Percentiles rank a stretch among this genome's conserved stretches.
phyloP scores from a whole-genome alignment of 2,329 filamentous ascomycete species.

The Blastomyces silverae region DNA sequence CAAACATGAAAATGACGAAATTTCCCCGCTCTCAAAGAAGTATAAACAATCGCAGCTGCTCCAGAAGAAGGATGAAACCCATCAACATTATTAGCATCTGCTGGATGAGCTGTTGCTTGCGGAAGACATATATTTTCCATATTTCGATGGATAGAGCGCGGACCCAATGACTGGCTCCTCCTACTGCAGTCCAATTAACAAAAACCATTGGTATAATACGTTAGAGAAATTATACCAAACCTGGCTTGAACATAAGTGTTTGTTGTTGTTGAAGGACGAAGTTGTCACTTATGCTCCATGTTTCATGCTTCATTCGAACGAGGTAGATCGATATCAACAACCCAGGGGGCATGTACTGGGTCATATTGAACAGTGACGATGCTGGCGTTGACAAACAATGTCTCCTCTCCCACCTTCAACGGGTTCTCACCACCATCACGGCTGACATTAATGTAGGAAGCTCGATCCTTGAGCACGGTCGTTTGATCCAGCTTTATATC shows the following conservation, averaged over 20 bases:
- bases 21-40: background rate
- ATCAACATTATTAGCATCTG: background rate
- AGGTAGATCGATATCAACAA: conserved; percentile 50
- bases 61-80: background rate
- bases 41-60: background rate
- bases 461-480: conserved; percentile 29
- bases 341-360: conserved; percentile 49
- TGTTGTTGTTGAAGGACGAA: background rate
- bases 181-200: conserved; percentile 4
- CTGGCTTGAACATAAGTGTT: background rate
- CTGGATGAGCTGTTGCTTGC: background rate
- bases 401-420: conserved; percentile 46
- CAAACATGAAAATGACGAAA: background rate
- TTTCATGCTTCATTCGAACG: conserved; percentile 13
- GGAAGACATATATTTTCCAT: background rate
- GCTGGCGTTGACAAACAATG: conserved; percentile 53
- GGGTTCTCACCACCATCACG: conserved; percentile 24
- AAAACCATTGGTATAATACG: background rate
- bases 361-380: conserved; percentile 48
- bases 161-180: background rate
- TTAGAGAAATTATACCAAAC: conserved; percentile 7
- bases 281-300: background rate
- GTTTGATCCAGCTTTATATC: conserved; percentile 25
- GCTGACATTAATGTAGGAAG: conserved; percentile 34
- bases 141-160: background rate